A percentile compares a stretch with the other conserved stretches of the same genome.
Evolutionary conservation across 1,284 basidiomycete genomes (phyloP).

Genomic region (Trametes pubescens): DNA sequence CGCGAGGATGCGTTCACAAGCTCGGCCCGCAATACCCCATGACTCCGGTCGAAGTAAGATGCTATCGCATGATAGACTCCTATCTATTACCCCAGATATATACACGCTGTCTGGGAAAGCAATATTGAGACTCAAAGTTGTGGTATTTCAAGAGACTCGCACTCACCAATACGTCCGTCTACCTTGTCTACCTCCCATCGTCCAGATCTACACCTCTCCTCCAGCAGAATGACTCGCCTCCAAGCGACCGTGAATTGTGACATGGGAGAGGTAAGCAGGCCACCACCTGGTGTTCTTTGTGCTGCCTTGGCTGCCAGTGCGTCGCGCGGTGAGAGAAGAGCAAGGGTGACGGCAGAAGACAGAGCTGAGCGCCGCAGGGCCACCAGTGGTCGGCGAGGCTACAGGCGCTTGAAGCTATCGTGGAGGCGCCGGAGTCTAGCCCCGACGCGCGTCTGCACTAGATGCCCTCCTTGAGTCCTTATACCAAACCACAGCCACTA

Average conservation of each 20-base stretch:
- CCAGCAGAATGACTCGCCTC: conserved; percentile 17
- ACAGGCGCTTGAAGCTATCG: background rate
- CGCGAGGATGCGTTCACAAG: background rate
- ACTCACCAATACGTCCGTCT: background rate
- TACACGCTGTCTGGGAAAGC: background rate
- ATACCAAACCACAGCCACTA: too few relatives aligned
- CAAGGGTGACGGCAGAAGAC: background rate
- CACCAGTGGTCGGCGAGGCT: too few relatives aligned
- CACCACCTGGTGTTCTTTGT: background rate
- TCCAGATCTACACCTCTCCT: background rate
- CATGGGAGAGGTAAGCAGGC: conserved; percentile 61
- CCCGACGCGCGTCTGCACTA: too few relatives aligned
- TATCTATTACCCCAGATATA: conserved; percentile 11
- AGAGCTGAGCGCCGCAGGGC: background rate
- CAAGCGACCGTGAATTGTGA: conserved; percentile 68
- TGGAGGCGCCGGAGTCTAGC: too few relatives aligned
- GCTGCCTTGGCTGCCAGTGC: too few relatives aligned
- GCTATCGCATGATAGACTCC: conserved; percentile 14
- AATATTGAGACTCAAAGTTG: background rate
- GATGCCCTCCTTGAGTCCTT: too few relatives aligned
- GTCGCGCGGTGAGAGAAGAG: too few relatives aligned
- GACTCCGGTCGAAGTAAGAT: conserved; percentile 3
- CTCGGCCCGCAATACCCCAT: conserved; percentile 5
- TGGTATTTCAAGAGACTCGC: background rate
- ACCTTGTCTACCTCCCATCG: background rate